Percentiles rank a stretch among this genome's conserved stretches.
phyloP scores from a whole-genome alignment of 2,329 filamentous ascomycete species.

The Trichoderma sp. region DNA sequence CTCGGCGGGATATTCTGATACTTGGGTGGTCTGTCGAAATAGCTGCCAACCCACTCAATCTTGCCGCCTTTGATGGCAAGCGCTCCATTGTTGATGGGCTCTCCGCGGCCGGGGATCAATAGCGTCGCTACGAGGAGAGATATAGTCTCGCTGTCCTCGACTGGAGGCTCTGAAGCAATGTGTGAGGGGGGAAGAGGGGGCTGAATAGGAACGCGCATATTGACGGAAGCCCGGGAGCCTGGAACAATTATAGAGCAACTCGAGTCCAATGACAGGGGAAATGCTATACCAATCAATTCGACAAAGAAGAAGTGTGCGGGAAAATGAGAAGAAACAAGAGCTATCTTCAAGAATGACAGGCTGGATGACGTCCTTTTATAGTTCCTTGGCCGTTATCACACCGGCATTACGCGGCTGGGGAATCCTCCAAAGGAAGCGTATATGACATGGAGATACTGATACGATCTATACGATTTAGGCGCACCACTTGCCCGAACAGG shows the following conservation, averaged over 20 bases:
- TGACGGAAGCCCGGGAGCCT: neutral
- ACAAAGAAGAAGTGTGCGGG: neutral
- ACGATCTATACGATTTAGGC: neutral
- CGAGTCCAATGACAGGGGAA: no score
- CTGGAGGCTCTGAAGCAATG: constrained; percentile 6
- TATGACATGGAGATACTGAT: neutral
- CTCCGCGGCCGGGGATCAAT: constrained; percentile 39
- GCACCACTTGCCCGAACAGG: neutral
- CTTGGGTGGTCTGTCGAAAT: constrained; percentile 14
- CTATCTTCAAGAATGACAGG: neutral
- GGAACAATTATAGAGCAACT: neutral
- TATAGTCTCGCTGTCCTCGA: constrained; percentile 16
- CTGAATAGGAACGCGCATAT: constrained; percentile 21
- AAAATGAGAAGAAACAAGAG: neutral
- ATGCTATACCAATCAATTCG: neutral
- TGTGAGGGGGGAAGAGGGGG: constrained; percentile 9
- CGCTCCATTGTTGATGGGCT: constrained; percentile 32
- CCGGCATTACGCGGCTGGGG: neutral
- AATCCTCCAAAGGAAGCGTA: neutral
- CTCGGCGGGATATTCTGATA: constrained; percentile 28
- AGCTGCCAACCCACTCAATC: constrained; percentile 39
- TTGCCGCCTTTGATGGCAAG: constrained; percentile 37
- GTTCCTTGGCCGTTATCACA: neutral
- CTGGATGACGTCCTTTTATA: neutral
- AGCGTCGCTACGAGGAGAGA: constrained; percentile 30